Evolutionary conservation across 2,329 filamentous ascomycete genomes (phyloP).

Genomic region (Penicillium sp.): DNA sequence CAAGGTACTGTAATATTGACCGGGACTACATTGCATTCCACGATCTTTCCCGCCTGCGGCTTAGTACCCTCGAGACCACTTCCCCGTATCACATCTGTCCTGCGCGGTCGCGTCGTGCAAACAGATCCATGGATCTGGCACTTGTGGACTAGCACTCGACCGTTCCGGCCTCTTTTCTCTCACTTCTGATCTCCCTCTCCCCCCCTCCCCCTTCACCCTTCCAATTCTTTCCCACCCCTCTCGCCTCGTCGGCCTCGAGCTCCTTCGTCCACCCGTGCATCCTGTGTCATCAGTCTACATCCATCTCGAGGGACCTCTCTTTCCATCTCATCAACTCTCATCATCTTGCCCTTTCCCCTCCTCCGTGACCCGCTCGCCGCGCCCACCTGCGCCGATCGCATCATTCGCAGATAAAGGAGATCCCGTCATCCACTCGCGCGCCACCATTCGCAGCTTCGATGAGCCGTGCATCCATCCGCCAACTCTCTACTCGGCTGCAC

Average conservation of each 20-base stretch:
- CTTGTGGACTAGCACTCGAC: constrained; percentile 17
- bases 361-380: constrained; percentile 6
- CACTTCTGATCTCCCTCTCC: constrained; percentile 17
- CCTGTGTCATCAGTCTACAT: constrained; percentile 3
- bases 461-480: constrained; percentile 13
- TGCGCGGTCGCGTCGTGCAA: constrained; percentile 20
- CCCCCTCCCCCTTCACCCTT: constrained; percentile 20
- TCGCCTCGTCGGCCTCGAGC: constrained; percentile 13
- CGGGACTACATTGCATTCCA: not conserved
- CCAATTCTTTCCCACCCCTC: constrained; percentile 19
- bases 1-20: constrained; percentile 19
- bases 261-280: constrained; percentile 13
- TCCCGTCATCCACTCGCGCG: constrained; percentile 4
- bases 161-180: constrained; percentile 21
- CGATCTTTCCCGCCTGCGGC: not conserved
- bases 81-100: constrained; percentile 11
- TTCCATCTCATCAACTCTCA: constrained; percentile 8
- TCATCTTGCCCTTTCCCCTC: constrained; percentile 4
- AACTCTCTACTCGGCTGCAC: constrained; percentile 15
- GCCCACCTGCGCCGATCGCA: constrained; percentile 7
- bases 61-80: not conserved
- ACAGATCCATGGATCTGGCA: constrained; percentile 26
- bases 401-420: constrained; percentile 5
- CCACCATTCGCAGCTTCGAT: constrained; percentile 20
- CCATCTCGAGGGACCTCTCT: not conserved